Evolutionary conservation across 176 grass and related monocot genomes (phyloP).

Genomic region (Metroxylon sagu): DNA sequence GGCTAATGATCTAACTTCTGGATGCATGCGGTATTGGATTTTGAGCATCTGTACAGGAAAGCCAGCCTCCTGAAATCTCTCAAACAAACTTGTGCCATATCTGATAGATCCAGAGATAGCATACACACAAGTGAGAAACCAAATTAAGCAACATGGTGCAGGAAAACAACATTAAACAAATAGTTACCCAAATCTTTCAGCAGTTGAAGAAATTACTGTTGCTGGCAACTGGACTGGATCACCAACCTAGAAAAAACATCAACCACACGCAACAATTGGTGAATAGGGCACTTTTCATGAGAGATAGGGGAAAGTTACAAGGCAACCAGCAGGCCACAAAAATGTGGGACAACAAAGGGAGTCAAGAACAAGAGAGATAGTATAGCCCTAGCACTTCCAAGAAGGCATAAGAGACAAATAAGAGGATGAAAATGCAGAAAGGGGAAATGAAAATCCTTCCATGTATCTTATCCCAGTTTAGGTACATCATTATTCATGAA

Average conservation of each 20-base stretch:
- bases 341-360: no score
- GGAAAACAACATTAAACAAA: not conserved
- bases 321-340: no score
- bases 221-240: conserved; percentile 93
- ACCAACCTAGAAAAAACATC: conserved; percentile 49
- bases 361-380: no score
- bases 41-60: conserved; percentile 98
- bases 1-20: conserved; percentile 41
- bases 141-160: conserved; percentile 9
- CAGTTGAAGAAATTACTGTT: conserved; percentile 79
- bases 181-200: conserved; percentile 72
- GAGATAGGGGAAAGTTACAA: no score
- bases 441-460: no score
- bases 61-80: conserved; percentile 90
- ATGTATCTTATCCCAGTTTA: no score
- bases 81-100: conserved; percentile 87
- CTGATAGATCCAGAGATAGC: conserved; percentile 32
- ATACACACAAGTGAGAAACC: not conserved
- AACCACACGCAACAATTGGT: no score
- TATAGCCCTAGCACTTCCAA: no score
- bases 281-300: no score
- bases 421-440: no score
- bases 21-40: conserved; percentile 95
- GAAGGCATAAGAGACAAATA: no score
- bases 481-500: no score